Evolutionary conservation across 345 rosid species (phyloP), one percentile per base, ranked within the genome.

Genomic region (Iberis pinnata): DNA sequence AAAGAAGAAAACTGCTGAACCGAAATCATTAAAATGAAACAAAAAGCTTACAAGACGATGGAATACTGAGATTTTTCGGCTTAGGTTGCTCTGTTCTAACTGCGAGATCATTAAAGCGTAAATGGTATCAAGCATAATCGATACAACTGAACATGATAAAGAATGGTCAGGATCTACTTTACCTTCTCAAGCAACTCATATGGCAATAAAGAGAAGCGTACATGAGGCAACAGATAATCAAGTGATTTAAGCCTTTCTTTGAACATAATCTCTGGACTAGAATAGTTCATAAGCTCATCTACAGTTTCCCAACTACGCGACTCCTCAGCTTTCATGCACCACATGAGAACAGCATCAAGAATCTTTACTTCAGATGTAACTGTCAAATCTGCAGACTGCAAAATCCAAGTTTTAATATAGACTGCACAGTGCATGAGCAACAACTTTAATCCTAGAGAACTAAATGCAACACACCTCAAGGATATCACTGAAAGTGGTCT

Each of bases 301-400:
- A 85, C 71, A 43, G 38, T 71, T 69, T 85, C 88, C 95, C 97
- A 88, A 55, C 85, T 76, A 53, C 43, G 71, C 15, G 62, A 67
- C 51, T 75, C 84, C 70, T 73, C 73, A 56, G 89, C 78, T 63
- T 83, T 73, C 73, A 78, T 73, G 83, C 80, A 70, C 97, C 99
- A 92, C 92, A 80, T 81, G 56, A 92, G 63, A 60, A 88, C 83
- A 68, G 94, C 90, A 78, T 80, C 72, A 39, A 92, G 82, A 73
- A 88, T 79, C 73, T 80, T 81, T 65, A 88, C 99, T 66, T 92
- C 95, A 8, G 95, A 83, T 56, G 90, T 92, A 65, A 88, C 95
- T 1, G 95, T 88, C 59, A 92, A 71, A 69, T 88, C 95, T 53
- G 79, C 84, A 72, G 82, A 95, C 95, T 86, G 95, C 78, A 70